phyloP scores from a whole-genome alignment of 345 rosid species.

The Eucalyptus victrix region DNA sequence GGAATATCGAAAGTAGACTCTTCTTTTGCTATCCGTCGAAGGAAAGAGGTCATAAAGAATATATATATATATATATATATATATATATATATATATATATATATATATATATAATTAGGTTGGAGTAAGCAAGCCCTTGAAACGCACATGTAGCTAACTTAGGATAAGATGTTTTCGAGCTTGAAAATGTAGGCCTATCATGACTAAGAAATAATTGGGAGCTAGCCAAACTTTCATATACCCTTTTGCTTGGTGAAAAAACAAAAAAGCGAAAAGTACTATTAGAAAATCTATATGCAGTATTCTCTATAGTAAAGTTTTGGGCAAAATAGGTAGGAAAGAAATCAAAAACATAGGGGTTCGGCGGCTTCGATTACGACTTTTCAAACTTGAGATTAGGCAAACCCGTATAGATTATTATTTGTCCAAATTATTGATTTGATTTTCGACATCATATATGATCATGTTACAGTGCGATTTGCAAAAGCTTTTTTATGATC shows the following conservation, averaged over 20 bases:
- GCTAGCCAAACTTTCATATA: not conserved
- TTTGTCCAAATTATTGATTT: not conserved
- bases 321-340: not conserved
- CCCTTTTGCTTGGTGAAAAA: not conserved
- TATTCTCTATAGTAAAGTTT: not conserved
- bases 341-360: not conserved
- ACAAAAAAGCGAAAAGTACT: not conserved
- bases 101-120: not conserved
- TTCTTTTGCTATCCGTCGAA: not conserved
- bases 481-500: not conserved
- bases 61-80: not conserved
- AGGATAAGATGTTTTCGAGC: not conserved
- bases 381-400: not conserved
- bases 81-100: not conserved
- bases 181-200: constrained; percentile 11
- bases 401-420: not conserved
- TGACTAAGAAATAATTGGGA: constrained; percentile 1
- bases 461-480: not conserved
- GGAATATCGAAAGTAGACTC: not conserved
- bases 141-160: not conserved
- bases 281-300: not conserved
- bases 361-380: not conserved
- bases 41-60: not conserved
- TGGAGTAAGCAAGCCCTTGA: not conserved
- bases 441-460: not conserved